Conservation (phyloP, 192 early-diverging fungal species). For the Linnemannia zychae region DNA sequence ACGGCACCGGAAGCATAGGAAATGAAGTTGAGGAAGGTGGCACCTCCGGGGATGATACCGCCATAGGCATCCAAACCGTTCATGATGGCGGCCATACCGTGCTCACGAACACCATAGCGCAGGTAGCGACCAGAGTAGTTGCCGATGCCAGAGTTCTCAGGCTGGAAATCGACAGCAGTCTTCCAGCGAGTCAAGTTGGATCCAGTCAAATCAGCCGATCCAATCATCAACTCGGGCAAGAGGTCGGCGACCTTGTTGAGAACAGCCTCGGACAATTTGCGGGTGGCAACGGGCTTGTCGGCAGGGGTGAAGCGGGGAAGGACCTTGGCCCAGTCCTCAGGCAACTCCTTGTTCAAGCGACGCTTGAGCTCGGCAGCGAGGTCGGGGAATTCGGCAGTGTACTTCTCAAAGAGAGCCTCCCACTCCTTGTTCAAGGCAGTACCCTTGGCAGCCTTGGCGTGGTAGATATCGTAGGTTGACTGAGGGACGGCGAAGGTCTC, state of each 20-base stretch:
- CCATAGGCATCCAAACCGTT: constrained; percentile 95
- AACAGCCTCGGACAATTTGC: constrained; percentile 90
- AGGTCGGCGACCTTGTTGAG: constrained; percentile 85
- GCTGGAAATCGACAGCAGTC: constrained; percentile 94
- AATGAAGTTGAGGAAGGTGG: constrained; percentile 96
- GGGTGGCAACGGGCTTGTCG: constrained; percentile 89
- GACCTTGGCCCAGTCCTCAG: constrained; percentile 76
- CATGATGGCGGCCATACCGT: constrained; percentile 96
- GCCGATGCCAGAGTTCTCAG: constrained; percentile 79
- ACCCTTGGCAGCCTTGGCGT: constrained; percentile 67
- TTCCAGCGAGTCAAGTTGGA: constrained; percentile 99
- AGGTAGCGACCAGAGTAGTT: constrained; percentile 91
- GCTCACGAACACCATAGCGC: constrained; percentile 98
- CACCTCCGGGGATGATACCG: constrained; percentile 87
- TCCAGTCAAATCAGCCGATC: constrained; percentile 97
- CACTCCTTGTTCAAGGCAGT: constrained; percentile 78
- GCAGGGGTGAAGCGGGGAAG: constrained; percentile 88
- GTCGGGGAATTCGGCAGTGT: constrained; percentile 79
- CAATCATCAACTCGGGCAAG: constrained; percentile 93
- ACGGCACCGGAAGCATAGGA: constrained; percentile 78
- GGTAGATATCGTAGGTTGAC: constrained; percentile 70
- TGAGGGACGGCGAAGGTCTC: constrained; percentile 80
- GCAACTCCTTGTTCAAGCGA: constrained; percentile 81
- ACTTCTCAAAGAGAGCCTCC: constrained; percentile 80
- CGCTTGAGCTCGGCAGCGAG: constrained; percentile 82